A percentile compares a stretch with the other conserved stretches of the same genome.
Conservation (phyloP, 257 asterid genomes). For the Ehretia macrophylla region DNA sequence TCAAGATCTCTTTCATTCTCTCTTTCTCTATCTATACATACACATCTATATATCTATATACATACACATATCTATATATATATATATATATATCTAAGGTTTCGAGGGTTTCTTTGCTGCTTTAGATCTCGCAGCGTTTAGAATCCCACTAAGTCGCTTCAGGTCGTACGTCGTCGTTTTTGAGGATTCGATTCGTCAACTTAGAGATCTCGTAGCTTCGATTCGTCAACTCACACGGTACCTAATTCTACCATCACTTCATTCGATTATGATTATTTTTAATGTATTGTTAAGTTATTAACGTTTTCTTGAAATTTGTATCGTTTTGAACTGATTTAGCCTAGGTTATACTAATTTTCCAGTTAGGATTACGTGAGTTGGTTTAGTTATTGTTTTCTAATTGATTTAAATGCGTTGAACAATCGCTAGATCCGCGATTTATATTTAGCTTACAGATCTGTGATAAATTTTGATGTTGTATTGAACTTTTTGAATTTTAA, state of each 20-base stretch:
- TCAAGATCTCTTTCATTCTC: conserved; percentile 24
- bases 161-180: conserved; percentile 20
- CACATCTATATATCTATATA: too few species aligned
- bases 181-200: conserved; percentile 3
- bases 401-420: background rate
- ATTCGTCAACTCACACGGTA: conserved; percentile 78
- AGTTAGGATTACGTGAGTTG: conserved; percentile 1
- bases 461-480: conserved; percentile 4
- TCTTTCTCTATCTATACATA: conserved; percentile 18
- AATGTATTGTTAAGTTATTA: background rate
- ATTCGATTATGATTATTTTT: background rate
- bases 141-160: conserved; percentile 11
- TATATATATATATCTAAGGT: conserved; percentile 26
- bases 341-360: background rate
- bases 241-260: conserved; percentile 5
- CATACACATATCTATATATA: too few species aligned
- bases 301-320: background rate
- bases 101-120: conserved; percentile 41
- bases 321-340: background rate
- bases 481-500: background rate
- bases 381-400: conserved; percentile 16
- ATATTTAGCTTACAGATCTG: conserved; percentile 44
- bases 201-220: conserved; percentile 32
- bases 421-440: conserved; percentile 11
- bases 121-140: conserved; percentile 40